Evolutionary conservation across 2,329 filamentous ascomycete species (phyloP).

Genomic region (Beauveria sp.): DNA sequence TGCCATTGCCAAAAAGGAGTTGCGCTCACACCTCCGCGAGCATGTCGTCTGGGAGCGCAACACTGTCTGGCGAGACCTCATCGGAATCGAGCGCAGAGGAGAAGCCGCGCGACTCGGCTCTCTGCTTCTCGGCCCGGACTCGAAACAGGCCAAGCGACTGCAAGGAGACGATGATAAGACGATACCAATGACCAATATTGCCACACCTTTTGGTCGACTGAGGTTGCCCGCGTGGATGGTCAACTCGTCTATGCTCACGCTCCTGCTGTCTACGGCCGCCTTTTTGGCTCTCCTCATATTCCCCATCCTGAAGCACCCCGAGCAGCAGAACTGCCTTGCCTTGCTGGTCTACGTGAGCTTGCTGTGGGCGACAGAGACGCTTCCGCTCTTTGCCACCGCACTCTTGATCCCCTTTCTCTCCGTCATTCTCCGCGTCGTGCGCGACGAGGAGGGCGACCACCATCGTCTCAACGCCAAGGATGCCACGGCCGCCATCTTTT

Average conservation of each 20-base stretch:
- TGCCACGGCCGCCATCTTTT: constrained; percentile 78
- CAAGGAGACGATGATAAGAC: constrained; percentile 76
- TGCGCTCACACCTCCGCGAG: constrained; percentile 84
- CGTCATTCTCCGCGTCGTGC: constrained; percentile 77
- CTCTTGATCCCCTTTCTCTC: constrained; percentile 89
- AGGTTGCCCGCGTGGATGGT: constrained; percentile 74
- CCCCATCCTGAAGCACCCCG: constrained; percentile 76
- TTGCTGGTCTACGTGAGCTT: constrained; percentile 90
- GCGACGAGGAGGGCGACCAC: constrained; percentile 57
- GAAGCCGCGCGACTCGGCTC: constrained; percentile 89
- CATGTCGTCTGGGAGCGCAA: constrained; percentile 99
- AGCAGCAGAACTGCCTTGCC: constrained; percentile 94
- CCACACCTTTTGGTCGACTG: constrained; percentile 73
- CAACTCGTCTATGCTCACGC: constrained; percentile 70
- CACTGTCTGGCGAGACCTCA: constrained; percentile 98
- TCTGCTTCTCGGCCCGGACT: constrained; percentile 69
- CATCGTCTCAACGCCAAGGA: constrained; percentile 70
- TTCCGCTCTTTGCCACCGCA: constrained; percentile 94
- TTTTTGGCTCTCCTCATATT: constrained; percentile 69
- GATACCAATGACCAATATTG: constrained; percentile 57
- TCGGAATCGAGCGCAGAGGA: constrained; percentile 90
- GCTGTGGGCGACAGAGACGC: constrained; percentile 94
- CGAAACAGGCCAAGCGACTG: constrained; percentile 60
- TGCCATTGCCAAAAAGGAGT: constrained; percentile 68
- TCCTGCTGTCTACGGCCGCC: constrained; percentile 61